Percentiles rank a stretch among this genome's conserved stretches.
Conservation (phyloP, 1,284 basidiomycete genomes). For the Meira miltonrushii region DNA sequence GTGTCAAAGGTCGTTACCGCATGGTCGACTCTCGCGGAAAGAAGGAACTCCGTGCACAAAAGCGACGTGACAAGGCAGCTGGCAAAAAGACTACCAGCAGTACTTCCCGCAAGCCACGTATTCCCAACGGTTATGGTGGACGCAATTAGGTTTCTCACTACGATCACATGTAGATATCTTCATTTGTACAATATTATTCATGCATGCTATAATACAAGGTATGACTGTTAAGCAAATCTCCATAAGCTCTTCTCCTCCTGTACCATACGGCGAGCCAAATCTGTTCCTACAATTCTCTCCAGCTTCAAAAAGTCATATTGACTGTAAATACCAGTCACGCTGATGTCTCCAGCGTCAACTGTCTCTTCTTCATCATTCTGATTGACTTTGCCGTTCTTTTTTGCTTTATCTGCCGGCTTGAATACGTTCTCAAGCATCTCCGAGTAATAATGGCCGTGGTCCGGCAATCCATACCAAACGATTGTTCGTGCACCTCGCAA, state of each 20-base stretch:
- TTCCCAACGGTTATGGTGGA: constrained; percentile 31
- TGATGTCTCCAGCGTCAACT: constrained; percentile 66
- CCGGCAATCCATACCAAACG: constrained; percentile 85
- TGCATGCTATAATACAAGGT: background rate
- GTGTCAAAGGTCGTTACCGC: constrained; percentile 69
- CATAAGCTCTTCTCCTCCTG: constrained; percentile 27
- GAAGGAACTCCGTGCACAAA: constrained; percentile 50
- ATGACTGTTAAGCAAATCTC: constrained; percentile 32
- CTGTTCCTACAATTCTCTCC: constrained; percentile 66
- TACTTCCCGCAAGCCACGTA: constrained; percentile 22
- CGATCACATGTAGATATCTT: too few species aligned
- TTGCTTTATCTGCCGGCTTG: constrained; percentile 51
- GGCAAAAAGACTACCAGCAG: constrained; percentile 44
- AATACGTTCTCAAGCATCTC: constrained; percentile 84
- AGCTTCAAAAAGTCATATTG: constrained; percentile 81
- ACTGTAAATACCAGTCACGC: constrained; percentile 64
- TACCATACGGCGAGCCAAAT: constrained; percentile 39
- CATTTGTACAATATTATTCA: too few species aligned
- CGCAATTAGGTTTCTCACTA: too few species aligned
- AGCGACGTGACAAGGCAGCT: constrained; percentile 40
- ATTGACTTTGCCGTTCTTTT: background rate
- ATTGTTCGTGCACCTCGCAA: constrained; percentile 77
- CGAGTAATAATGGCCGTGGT: constrained; percentile 83
- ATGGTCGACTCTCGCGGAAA: constrained; percentile 51
- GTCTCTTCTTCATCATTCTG: constrained; percentile 52